A percentile compares a stretch with the other conserved stretches of the same genome.
phyloP scores from a whole-genome alignment of 2,329 filamentous ascomycete species.

The Ceratocystis papillata region DNA sequence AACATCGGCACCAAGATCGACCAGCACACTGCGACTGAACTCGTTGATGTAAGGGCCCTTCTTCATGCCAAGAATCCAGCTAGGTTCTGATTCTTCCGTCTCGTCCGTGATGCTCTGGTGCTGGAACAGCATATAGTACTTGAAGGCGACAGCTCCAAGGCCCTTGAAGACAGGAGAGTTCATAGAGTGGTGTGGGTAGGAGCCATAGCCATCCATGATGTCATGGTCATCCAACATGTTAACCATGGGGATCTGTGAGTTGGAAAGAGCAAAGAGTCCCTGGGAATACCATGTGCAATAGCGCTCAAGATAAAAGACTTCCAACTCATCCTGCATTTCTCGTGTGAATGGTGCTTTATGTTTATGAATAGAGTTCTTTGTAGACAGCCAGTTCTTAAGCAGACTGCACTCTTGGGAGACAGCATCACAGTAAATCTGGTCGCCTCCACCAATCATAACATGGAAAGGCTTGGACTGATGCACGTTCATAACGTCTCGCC shows the following conservation, averaged over 20 bases:
- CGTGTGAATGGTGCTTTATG: conserved; percentile 64
- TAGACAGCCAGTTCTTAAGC: conserved; percentile 76
- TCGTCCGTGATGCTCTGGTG: conserved; percentile 81
- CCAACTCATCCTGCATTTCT: conserved; percentile 79
- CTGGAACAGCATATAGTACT: conserved; percentile 98
- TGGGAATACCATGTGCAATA: conserved; percentile 96
- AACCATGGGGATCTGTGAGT: conserved; percentile 92
- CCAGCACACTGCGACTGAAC: conserved; percentile 71
- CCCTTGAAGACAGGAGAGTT: conserved; percentile 79
- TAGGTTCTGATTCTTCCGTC: conserved; percentile 72
- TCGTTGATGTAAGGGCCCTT: conserved; percentile 88
- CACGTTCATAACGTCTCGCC: conserved; percentile 87
- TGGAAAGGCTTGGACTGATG: conserved; percentile 91
- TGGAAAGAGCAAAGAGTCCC: conserved; percentile 84
- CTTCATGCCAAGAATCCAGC: conserved; percentile 70
- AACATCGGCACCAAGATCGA: conserved; percentile 68
- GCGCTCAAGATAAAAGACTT: conserved; percentile 74
- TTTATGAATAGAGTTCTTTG: conserved; percentile 70
- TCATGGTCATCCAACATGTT: conserved; percentile 98
- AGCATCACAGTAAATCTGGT: conserved; percentile 92
- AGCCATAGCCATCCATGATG: conserved; percentile 83
- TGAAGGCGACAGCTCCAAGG: conserved; percentile 83
- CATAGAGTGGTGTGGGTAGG: conserved; percentile 89
- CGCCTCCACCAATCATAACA: conserved; percentile 94
- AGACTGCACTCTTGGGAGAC: conserved; percentile 62